Evolutionary conservation across 495 filamentous ascomycete genomes (phyloP).

Genomic region (Cenococcum geophilum): DNA sequence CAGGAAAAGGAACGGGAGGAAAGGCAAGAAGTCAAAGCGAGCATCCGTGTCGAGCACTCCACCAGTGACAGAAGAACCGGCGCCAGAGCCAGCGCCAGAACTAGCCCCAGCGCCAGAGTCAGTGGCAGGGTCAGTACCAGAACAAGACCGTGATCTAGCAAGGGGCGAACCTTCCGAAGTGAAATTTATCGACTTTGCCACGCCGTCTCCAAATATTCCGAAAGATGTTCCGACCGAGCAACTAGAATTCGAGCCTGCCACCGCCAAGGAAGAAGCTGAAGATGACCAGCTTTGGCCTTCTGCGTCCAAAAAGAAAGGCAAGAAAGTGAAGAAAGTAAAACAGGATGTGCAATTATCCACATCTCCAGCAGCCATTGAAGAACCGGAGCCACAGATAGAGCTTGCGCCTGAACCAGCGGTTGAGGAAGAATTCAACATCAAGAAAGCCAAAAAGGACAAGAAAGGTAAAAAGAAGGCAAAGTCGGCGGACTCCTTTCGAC

Average conservation of each 20-base stretch:
- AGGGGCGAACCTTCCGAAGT: neutral
- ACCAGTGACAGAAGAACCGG: neutral
- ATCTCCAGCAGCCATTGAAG: neutral
- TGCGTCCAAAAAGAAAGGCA: conserved; percentile 19
- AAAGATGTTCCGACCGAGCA: neutral
- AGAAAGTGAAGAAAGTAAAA: conserved; percentile 11
- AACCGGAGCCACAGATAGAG: neutral
- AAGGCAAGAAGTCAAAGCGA: conserved; percentile 26
- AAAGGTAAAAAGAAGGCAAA: neutral
- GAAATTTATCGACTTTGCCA: neutral
- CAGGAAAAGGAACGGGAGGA: conserved; percentile 25
- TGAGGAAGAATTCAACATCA: neutral
- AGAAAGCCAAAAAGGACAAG: neutral
- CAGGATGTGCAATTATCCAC: neutral
- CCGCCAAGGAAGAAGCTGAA: neutral
- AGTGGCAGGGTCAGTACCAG: neutral
- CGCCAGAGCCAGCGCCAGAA: neutral
- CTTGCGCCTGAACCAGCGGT: neutral
- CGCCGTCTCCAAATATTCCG: neutral
- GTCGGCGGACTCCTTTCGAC: neutral
- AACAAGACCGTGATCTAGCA: neutral
- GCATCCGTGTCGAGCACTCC: neutral
- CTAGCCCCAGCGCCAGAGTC: neutral
- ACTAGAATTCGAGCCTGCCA: neutral
- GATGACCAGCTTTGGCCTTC: neutral